These are phyloP conservation scores for Chytridium lagenaria DNA, from an alignment of 371 early-diverging fungal species.

Conservation along the genomic window DNA sequence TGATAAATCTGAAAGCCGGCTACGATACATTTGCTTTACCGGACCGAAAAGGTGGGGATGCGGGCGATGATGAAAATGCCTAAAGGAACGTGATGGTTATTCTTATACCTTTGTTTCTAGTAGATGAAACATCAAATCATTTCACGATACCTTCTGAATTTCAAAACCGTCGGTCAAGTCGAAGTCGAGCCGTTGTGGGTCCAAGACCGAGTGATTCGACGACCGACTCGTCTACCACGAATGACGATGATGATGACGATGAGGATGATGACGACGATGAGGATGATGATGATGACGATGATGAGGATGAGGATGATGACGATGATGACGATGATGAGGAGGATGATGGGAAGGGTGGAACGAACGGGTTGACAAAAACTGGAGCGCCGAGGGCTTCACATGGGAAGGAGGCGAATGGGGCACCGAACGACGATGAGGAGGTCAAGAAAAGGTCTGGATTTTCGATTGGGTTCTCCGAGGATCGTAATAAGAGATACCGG, in stretches of 20 bases:
- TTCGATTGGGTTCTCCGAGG: constrained; percentile 79
- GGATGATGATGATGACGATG: constrained; percentile 23
- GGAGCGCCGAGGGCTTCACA: constrained; percentile 2
- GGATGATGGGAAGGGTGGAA: background rate
- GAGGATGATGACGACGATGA: constrained; percentile 33
- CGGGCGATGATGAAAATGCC: too few relatives aligned
- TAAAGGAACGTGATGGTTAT: too few relatives aligned
- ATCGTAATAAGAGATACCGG: constrained; percentile 86
- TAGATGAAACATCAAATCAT: background rate
- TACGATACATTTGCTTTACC: background rate
- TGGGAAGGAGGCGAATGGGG: constrained; percentile 16
- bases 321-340: constrained; percentile 11
- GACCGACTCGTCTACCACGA: too few relatives aligned
- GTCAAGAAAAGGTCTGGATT: constrained; percentile 50
- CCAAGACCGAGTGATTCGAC: background rate
- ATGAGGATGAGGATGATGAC: constrained; percentile 19
- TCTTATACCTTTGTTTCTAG: too few relatives aligned
- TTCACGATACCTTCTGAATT: constrained; percentile 6
- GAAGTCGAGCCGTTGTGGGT: constrained; percentile 8
- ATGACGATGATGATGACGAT: constrained; percentile 23
- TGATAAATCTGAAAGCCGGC: background rate
- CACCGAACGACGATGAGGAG: background rate
- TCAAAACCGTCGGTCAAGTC: background rate
- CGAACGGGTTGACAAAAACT: background rate
- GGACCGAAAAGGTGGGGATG: background rate